These are phyloP conservation scores for Plasmodium chabaudi DNA, from an alignment of 169 alveolate genomes.

Conservation along the genomic window DNA sequence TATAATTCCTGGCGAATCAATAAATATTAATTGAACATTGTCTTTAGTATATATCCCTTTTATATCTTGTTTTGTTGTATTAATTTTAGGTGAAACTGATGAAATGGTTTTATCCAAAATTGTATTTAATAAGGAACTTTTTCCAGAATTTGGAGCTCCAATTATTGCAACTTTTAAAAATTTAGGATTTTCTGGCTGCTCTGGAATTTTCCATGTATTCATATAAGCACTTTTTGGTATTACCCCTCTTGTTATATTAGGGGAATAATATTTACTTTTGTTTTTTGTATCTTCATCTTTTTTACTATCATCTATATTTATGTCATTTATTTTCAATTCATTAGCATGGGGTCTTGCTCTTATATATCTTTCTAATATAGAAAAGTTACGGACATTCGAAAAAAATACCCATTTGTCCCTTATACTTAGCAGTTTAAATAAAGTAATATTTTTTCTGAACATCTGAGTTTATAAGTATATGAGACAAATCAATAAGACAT, in stretches of 20 bases:
- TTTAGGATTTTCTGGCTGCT: conserved; percentile 79
- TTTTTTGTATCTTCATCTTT: conserved; percentile 29
- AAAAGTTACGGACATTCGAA: conserved; percentile 21
- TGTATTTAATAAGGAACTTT: conserved; percentile 89
- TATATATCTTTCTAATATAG: conserved; percentile 71
- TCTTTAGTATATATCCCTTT: conserved; percentile 83
- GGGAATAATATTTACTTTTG: conserved; percentile 57
- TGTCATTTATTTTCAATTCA: conserved; percentile 51
- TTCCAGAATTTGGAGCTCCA: conserved; percentile 92
- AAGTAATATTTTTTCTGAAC: not conserved
- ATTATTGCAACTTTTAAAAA: conserved; percentile 83
- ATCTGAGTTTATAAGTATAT: not conserved
- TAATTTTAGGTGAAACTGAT: conserved; percentile 91
- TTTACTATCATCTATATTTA: conserved; percentile 23
- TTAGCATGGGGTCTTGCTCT: conserved; percentile 71
- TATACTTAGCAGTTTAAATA: not conserved
- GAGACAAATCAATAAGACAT: too few relatives aligned
- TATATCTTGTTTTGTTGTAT: conserved; percentile 88
- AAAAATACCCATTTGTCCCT: conserved; percentile 1
- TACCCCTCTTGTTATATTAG: conserved; percentile 74
- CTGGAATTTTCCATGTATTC: conserved; percentile 81
- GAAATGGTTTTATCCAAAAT: conserved; percentile 84
- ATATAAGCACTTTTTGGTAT: conserved; percentile 76
- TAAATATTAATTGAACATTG: conserved; percentile 86
- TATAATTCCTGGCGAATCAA: conserved; percentile 90